Percentiles rank a stretch among this genome's conserved stretches.
These are phyloP conservation scores for Aspergillus versicolor DNA, from an alignment of 2,329 filamentous ascomycete species.

Conservation along the genomic window DNA sequence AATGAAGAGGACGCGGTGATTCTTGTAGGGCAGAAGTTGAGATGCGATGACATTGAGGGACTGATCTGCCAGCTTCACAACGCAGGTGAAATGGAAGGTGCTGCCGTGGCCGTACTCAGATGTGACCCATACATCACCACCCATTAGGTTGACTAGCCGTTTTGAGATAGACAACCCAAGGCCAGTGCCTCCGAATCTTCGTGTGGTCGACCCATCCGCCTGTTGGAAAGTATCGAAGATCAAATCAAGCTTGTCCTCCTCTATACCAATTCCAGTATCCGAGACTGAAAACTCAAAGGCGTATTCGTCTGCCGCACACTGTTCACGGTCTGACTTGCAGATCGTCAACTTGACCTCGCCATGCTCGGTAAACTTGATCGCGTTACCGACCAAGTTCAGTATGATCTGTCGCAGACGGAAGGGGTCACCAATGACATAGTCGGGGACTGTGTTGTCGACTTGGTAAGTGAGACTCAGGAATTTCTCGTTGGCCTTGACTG, in stretches of 20 bases:
- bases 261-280: constrained; percentile 95
- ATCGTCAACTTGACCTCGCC: constrained; percentile 97
- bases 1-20: constrained; percentile 90
- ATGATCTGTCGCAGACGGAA: constrained; percentile 97
- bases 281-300: constrained; percentile 94
- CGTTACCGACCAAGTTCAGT: constrained; percentile 93
- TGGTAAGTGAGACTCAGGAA: constrained; percentile 89
- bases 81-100: constrained; percentile 94
- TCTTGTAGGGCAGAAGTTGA: constrained; percentile 84
- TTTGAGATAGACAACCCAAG: constrained; percentile 94
- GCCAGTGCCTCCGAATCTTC: constrained; percentile 93
- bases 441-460: constrained; percentile 88
- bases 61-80: constrained; percentile 78
- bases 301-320: constrained; percentile 72
- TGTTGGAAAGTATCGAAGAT: constrained; percentile 99
- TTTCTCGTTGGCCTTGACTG: constrained; percentile 97
- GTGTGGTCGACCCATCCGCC: constrained; percentile 92
- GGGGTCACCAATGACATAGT: constrained; percentile 93
- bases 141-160: constrained; percentile 92
- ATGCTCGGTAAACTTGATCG: constrained; percentile 98
- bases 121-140: constrained; percentile 93
- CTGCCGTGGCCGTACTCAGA: constrained; percentile 89
- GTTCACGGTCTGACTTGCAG: constrained; percentile 64
- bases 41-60: constrained; percentile 72
- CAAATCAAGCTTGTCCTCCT: constrained; percentile 88